Percentiles rank a stretch among this genome's conserved stretches.
Evolutionary conservation across 225 moss, liverwort and hornwort genomes (phyloP).

Genomic region (Bryum argenteum): DNA sequence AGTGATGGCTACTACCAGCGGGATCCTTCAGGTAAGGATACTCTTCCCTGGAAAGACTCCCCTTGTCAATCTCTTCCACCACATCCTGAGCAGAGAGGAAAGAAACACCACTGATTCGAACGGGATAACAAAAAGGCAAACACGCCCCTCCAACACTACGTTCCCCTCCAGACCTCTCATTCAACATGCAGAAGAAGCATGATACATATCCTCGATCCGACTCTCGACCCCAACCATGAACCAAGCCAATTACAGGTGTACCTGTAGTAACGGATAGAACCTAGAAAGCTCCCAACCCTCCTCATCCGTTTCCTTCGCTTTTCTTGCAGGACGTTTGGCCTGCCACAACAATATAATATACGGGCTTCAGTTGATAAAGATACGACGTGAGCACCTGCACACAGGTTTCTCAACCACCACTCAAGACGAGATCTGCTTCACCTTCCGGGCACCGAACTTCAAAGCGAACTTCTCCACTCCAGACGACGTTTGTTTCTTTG

Average conservation of each 20-base stretch:
- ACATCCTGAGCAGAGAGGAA: constrained; percentile 62
- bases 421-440: constrained; percentile 29
- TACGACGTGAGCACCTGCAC: constrained; percentile 3
- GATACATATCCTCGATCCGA: constrained; percentile 14
- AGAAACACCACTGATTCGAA: constrained; percentile 7
- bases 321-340: constrained; percentile 81
- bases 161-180: constrained; percentile 4
- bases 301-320: constrained; percentile 84
- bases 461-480: constrained; percentile 80
- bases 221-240: constrained; percentile 23
- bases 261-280: constrained; percentile 95
- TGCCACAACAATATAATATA: constrained; percentile 32
- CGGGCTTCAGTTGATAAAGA: constrained; percentile 20
- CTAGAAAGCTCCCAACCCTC: constrained; percentile 82
- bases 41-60: constrained; percentile 78
- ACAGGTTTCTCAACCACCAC: constrained; percentile 10
- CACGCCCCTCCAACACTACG: constrained; percentile 1
- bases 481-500: constrained; percentile 68
- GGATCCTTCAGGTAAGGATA: constrained; percentile 97
- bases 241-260: constrained; percentile 30
- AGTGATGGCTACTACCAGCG: constrained; percentile 44
- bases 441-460: constrained; percentile 94
- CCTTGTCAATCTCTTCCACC: constrained; percentile 87
- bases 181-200: constrained; percentile 21
- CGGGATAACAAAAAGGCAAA: constrained; percentile 1